Percentiles rank a stretch among this genome's conserved stretches.
These are phyloP conservation scores for Salix dunnii DNA, from an alignment of 345 rosid genomes.

Conservation along the genomic window DNA sequence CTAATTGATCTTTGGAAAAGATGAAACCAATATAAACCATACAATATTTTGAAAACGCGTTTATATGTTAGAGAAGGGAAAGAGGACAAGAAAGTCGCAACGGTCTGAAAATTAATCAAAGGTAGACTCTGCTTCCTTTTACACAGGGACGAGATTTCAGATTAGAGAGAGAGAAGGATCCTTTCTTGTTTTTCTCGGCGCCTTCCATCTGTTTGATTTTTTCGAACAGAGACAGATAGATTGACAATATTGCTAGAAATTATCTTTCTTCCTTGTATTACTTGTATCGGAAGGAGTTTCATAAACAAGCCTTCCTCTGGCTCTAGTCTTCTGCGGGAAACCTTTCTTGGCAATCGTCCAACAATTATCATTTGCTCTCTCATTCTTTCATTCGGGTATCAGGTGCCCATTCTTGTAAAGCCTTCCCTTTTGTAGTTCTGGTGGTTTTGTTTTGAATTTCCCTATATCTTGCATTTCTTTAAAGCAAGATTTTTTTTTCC, in stretches of 20 bases:
- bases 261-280: not conserved
- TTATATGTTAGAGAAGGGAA: not conserved
- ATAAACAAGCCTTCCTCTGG: not conserved
- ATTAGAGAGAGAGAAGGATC: not conserved
- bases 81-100: not conserved
- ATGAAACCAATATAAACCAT: no score
- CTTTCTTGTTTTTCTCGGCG: conserved; percentile 24
- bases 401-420: not conserved
- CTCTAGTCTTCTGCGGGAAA: not conserved
- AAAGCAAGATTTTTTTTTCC: not conserved
- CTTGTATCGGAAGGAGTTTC: not conserved
- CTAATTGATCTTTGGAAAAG: no score
- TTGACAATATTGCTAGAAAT: not conserved
- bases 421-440: not conserved
- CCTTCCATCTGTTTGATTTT: conserved; percentile 36
- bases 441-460: not conserved
- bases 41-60: no score
- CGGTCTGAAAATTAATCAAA: not conserved
- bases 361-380: not conserved
- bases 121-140: not conserved
- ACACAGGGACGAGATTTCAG: not conserved
- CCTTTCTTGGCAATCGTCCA: not conserved
- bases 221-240: not conserved
- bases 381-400: not conserved
- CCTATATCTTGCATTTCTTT: not conserved